Percentiles rank a stretch among this genome's conserved stretches.
phyloP scores from a whole-genome alignment of 2,329 filamentous ascomycete genomes.

The Rutstroemia sp. region DNA sequence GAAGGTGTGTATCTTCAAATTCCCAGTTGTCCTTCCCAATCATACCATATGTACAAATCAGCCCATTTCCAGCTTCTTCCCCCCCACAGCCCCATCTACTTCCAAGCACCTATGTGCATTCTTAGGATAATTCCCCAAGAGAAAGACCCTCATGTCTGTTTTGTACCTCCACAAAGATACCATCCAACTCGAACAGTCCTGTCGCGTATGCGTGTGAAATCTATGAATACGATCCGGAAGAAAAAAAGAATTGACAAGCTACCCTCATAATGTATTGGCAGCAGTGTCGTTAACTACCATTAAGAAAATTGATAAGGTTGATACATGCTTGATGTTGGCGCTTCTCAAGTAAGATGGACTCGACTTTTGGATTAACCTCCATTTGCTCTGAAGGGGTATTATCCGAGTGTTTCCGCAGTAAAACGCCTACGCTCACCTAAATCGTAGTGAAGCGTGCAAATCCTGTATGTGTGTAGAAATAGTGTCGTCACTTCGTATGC shows the following conservation, averaged over 20 bases:
- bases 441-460: slow-evolving; percentile 8
- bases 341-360: background rate
- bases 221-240: slow-evolving; percentile 8
- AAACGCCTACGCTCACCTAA: slow-evolving; percentile 10
- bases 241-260: background rate
- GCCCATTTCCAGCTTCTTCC: background rate
- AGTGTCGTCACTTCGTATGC: slow-evolving; percentile 7
- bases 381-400: slow-evolving; percentile 3
- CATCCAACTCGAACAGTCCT: background rate
- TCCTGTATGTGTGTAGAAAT: slow-evolving; percentile 1
- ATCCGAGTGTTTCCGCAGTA: slow-evolving; percentile 2
- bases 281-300: background rate
- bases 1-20: background rate
- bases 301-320: background rate
- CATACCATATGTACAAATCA: background rate
- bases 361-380: slow-evolving; percentile 1
- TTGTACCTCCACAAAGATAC: background rate
- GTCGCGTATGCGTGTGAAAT: slow-evolving; percentile 5
- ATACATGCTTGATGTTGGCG: background rate
- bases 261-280: background rate
- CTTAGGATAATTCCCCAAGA: background rate
- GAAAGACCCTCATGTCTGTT: background rate
- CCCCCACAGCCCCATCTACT: background rate
- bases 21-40: background rate
- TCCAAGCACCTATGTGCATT: background rate